These are phyloP conservation scores for Escovopsis sp. DNA, from an alignment of 2,329 filamentous ascomycete species.

Conservation along the genomic window DNA sequence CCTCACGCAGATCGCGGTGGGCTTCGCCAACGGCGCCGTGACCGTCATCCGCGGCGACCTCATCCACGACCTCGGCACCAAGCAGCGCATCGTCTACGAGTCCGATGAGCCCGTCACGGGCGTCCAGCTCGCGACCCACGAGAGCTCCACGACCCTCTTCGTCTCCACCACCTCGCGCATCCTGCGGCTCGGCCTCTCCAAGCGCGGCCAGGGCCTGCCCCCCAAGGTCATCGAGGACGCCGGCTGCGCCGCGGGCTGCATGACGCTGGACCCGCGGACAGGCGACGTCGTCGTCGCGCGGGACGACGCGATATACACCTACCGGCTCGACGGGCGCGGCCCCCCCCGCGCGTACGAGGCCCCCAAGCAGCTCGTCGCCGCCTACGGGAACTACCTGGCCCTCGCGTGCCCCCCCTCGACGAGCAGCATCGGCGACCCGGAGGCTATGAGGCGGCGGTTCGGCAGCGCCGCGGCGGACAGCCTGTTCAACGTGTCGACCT, in stretches of 20 bases:
- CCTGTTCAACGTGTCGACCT: constrained; percentile 72
- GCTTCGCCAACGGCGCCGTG: constrained; percentile 89
- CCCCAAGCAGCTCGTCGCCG: constrained; percentile 65
- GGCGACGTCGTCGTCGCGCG: constrained; percentile 83
- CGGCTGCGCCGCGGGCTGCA: constrained; percentile 87
- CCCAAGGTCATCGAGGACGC: constrained; percentile 77
- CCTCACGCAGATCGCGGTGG: constrained; percentile 81
- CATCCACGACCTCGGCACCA: constrained; percentile 86
- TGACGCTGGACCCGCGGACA: constrained; percentile 67
- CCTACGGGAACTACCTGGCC: constrained; percentile 74
- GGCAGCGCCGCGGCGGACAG: constrained; percentile 55
- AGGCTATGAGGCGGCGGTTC: constrained; percentile 54
- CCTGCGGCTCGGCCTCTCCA: constrained; percentile 71
- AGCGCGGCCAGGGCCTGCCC: constrained; percentile 76
- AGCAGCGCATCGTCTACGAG: constrained; percentile 88
- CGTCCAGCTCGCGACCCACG: constrained; percentile 55
- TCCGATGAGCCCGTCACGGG: constrained; percentile 94
- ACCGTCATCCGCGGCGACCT: constrained; percentile 87
- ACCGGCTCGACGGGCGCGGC: constrained; percentile 69
- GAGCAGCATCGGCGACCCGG: constrained; percentile 38
- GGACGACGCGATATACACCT: constrained; percentile 92
- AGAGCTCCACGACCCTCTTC: constrained; percentile 60
- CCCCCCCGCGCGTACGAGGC: constrained; percentile 85
- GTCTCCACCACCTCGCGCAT: constrained; percentile 84
- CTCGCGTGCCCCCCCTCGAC: constrained; percentile 60